Conservation (phyloP, 148 eudicot genomes). For the Rhododendron ferrugineum region DNA sequence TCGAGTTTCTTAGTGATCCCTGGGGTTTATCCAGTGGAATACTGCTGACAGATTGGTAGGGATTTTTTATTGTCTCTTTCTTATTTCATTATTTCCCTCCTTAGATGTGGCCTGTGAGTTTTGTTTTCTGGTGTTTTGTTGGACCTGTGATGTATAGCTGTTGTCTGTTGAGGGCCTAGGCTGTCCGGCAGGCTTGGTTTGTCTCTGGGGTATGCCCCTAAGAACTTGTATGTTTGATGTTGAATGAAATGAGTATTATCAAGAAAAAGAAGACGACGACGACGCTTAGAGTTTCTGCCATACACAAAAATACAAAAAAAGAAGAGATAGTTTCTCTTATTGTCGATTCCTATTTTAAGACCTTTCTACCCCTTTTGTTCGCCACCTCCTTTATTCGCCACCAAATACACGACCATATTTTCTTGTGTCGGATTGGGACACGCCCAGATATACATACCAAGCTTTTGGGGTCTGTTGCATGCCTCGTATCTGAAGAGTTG, state of each 20-base stretch:
- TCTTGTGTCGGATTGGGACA: not conserved
- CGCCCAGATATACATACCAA: not conserved
- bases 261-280: not conserved
- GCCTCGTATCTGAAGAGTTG: not conserved
- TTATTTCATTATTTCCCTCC: too few relatives aligned
- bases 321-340: not conserved
- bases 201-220: not conserved
- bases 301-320: too few relatives aligned
- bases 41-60: too few relatives aligned
- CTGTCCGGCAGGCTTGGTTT: not conserved
- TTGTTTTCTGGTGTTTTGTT: too few relatives aligned
- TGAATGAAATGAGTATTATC: not conserved
- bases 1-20: not conserved
- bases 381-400: not conserved
- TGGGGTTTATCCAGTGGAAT: not conserved
- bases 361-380: not conserved
- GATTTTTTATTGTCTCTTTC: too few relatives aligned
- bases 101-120: too few relatives aligned
- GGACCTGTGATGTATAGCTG: too few relatives aligned
- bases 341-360: not conserved
- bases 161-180: not conserved
- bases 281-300: too few relatives aligned
- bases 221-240: not conserved
- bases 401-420: not conserved
- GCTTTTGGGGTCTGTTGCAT: not conserved